Percentiles rank a stretch among this genome's conserved stretches.
Conservation (phyloP, 2,329 filamentous ascomycete species). For the Aspergillus sp. region DNA sequence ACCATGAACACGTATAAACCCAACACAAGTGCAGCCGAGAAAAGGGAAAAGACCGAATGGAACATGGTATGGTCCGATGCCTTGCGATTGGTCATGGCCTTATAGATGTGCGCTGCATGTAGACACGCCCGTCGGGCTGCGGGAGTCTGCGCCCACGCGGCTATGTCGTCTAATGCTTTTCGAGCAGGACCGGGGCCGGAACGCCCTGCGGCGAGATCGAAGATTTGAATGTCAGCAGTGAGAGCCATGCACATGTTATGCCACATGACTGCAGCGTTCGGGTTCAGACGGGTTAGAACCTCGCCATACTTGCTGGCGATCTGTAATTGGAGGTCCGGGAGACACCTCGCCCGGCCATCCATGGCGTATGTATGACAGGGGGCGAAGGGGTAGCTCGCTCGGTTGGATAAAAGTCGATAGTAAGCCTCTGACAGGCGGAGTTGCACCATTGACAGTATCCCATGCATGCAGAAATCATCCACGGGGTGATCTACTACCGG, state of each 20-base stretch:
- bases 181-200: constrained; percentile 46
- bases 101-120: constrained; percentile 54
- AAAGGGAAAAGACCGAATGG: constrained; percentile 50
- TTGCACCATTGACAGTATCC: constrained; percentile 39
- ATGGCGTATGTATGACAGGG: constrained; percentile 47
- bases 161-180: constrained; percentile 50
- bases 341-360: constrained; percentile 45
- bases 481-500: constrained; percentile 30
- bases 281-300: constrained; percentile 42
- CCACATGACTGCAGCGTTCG: constrained; percentile 53
- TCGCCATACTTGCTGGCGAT: constrained; percentile 38
- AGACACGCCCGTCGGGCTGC: constrained; percentile 50
- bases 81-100: constrained; percentile 50
- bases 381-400: constrained; percentile 39
- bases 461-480: constrained; percentile 37
- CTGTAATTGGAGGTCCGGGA: constrained; percentile 33
- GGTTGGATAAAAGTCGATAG: constrained; percentile 40
- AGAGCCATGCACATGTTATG: constrained; percentile 54
- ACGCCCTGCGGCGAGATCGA: constrained; percentile 52
- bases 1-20: constrained; percentile 54
- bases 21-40: constrained; percentile 51
- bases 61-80: constrained; percentile 53
- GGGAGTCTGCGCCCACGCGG: constrained; percentile 50
- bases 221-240: constrained; percentile 51
- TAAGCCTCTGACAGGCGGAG: constrained; percentile 43